Evolutionary conservation across 2,329 filamentous ascomycete species (phyloP).

Genomic region (Raffaelea albimanens): DNA sequence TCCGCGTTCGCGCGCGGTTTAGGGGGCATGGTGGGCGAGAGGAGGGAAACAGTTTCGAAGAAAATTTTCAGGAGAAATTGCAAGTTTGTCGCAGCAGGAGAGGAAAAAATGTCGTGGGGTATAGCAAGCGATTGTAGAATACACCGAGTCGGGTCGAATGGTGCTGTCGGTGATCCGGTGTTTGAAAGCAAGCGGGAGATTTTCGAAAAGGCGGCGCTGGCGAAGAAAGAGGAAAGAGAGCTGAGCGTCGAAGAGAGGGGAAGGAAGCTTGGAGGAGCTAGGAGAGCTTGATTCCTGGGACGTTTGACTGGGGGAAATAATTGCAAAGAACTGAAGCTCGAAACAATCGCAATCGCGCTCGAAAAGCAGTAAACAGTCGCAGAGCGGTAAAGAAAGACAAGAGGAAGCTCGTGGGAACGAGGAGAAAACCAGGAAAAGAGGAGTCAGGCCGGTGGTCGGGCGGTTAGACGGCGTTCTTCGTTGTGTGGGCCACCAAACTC

Average conservation of each 20-base stretch:
- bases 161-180: neutral
- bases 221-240: neutral
- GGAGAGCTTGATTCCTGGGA: too few relatives aligned
- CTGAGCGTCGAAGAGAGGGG: too few relatives aligned
- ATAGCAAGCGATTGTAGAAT: too few relatives aligned
- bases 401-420: neutral
- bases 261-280: too few relatives aligned
- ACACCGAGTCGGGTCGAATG: too few relatives aligned
- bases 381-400: neutral
- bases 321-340: too few relatives aligned
- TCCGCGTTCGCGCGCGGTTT: slow-evolving; percentile 8
- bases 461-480: neutral
- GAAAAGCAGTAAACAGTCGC: too few relatives aligned
- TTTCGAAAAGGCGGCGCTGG: neutral
- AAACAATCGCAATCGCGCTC: too few relatives aligned
- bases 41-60: neutral
- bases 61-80: neutral
- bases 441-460: neutral
- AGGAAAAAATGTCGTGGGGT: too few relatives aligned
- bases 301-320: too few relatives aligned
- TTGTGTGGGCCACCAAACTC: neutral
- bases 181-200: neutral
- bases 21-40: slow-evolving; percentile 5
- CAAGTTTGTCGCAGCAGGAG: too few relatives aligned
- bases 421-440: neutral